A percentile compares a stretch with the other conserved stretches of the same genome.
Conservation (phyloP, 2,329 filamentous ascomycete genomes). For the Diaporthe eres region DNA sequence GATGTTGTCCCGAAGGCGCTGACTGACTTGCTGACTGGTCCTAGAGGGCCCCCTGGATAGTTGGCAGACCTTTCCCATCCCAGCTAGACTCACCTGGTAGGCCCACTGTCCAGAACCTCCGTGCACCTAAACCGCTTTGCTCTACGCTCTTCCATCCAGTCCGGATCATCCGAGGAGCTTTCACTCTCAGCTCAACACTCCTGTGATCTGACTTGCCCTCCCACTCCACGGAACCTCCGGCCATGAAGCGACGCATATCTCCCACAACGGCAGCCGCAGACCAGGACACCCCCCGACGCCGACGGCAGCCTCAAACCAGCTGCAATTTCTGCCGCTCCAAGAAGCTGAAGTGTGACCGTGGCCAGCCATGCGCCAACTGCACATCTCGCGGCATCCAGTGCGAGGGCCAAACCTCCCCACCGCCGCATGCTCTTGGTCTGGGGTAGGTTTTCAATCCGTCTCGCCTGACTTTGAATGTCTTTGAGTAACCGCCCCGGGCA, state of each 20-base stretch:
- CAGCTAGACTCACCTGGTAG: conserved; percentile 14
- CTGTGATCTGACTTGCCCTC: background rate
- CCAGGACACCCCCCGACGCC: conserved; percentile 24
- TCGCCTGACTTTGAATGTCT: background rate
- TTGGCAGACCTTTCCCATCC: background rate
- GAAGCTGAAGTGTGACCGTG: conserved; percentile 52
- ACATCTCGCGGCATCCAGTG: conserved; percentile 47
- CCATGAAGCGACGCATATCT: conserved; percentile 37
- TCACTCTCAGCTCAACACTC: background rate
- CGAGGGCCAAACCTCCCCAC: conserved; percentile 40
- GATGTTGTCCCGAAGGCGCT: background rate
- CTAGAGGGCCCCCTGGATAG: background rate
- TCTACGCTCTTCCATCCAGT: background rate
- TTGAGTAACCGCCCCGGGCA: background rate
- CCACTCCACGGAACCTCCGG: background rate
- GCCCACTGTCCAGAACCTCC: background rate
- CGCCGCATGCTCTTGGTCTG: background rate
- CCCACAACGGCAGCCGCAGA: background rate
- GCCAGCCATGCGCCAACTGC: conserved; percentile 49
- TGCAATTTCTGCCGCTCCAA: conserved; percentile 51
- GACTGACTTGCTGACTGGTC: background rate
- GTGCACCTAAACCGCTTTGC: background rate
- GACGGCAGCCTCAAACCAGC: conserved; percentile 50
- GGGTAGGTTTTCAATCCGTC: background rate
- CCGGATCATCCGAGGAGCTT: conserved; percentile 33